phyloP scores from a whole-genome alignment of 192 early-diverging fungal species.

The Rhizophlyctis rosea region DNA sequence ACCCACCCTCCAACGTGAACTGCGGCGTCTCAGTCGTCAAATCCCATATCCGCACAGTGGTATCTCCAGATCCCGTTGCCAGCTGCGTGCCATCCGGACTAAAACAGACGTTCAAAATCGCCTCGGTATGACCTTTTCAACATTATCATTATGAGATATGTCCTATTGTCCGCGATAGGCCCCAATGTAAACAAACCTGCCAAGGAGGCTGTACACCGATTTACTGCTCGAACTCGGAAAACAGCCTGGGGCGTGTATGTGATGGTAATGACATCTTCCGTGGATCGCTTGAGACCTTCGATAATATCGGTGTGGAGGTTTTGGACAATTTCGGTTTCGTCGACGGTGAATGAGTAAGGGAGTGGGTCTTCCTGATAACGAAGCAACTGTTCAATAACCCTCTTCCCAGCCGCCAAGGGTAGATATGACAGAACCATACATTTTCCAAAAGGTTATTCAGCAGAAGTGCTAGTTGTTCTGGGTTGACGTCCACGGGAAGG shows the following conservation, averaged over 20 bases:
- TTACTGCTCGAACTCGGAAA: conserved; percentile 90
- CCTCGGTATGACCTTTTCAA: conserved; percentile 79
- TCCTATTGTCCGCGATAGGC: too few relatives aligned
- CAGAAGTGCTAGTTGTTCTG: conserved; percentile 80
- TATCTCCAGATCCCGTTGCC: conserved; percentile 95
- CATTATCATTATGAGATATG: too few relatives aligned
- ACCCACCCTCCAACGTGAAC: conserved; percentile 62
- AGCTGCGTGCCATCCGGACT: conserved; percentile 85
- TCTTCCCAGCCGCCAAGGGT: too few relatives aligned
- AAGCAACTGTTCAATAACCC: background rate
- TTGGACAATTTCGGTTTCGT: conserved; percentile 75
- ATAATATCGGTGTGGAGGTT: conserved; percentile 79
- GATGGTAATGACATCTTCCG: conserved; percentile 89
- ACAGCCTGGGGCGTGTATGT: conserved; percentile 93
- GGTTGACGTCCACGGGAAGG: conserved; percentile 77
- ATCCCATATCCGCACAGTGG: conserved; percentile 96
- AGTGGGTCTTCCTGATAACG: conserved; percentile 73
- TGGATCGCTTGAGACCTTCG: conserved; percentile 67
- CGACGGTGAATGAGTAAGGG: conserved; percentile 92
- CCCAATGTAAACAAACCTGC: conserved; percentile 56
- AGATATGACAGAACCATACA: too few relatives aligned
- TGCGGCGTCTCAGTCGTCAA: conserved; percentile 93
- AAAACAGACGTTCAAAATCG: conserved; percentile 85
- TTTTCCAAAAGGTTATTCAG: conserved; percentile 87
- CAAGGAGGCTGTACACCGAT: conserved; percentile 85